phyloP scores from a whole-genome alignment of 2,329 filamentous ascomycete genomes.

The Talaromyces marneffei region DNA sequence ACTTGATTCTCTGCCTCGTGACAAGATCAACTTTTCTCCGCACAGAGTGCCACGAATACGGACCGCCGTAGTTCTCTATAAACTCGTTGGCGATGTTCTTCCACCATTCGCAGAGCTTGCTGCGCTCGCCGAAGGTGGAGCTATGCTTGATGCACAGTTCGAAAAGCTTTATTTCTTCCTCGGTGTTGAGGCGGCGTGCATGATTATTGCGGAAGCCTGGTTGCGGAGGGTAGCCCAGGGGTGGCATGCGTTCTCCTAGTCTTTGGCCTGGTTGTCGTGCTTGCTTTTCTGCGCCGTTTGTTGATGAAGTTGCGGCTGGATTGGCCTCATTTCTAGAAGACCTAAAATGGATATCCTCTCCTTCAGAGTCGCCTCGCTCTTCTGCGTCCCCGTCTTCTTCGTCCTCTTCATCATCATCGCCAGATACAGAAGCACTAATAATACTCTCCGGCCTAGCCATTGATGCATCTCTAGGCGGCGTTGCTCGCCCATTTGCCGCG shows the following conservation, averaged over 20 bases:
- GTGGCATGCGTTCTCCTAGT: neutral
- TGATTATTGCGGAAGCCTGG: neutral
- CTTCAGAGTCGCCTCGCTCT: neutral
- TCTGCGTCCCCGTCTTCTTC: conserved; percentile 7
- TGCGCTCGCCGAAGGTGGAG: conserved; percentile 34
- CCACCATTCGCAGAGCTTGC: conserved; percentile 41
- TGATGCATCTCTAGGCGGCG: neutral
- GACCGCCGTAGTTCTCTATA: conserved; percentile 32
- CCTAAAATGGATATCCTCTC: conserved; percentile 7
- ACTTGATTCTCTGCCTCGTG: conserved; percentile 38
- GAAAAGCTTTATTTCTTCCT: conserved; percentile 37
- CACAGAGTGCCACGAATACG: conserved; percentile 41
- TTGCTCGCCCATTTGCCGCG: neutral
- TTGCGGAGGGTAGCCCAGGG: neutral
- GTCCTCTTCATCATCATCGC: neutral
- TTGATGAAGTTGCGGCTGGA: neutral
- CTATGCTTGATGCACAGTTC: conserved; percentile 37
- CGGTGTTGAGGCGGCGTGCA: conserved; percentile 31
- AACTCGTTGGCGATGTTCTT: conserved; percentile 35
- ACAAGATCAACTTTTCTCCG: conserved; percentile 38
- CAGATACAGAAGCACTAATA: neutral
- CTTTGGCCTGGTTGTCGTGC: neutral
- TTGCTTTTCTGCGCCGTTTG: neutral
- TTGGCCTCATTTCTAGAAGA: neutral
- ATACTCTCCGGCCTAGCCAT: neutral